These are phyloP conservation scores for Colletotrichum caudatum DNA, from an alignment of 2,329 filamentous ascomycete species.

Conservation along the genomic window DNA sequence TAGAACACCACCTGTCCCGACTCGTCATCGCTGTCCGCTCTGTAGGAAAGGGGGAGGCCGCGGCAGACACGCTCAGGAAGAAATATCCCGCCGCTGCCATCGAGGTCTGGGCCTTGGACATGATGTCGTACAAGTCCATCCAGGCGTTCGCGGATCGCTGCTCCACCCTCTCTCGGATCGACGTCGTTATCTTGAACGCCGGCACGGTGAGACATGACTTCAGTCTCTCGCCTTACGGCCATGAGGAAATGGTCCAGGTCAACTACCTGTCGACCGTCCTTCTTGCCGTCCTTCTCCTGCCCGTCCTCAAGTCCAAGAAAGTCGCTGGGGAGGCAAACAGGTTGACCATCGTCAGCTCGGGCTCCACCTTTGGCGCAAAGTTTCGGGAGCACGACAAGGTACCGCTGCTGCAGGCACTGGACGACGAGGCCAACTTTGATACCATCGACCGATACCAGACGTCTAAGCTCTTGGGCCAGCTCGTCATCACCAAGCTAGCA, in stretches of 20 bases:
- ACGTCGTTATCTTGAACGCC: slow-evolving; percentile 55
- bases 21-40: slow-evolving; percentile 63
- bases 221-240: slow-evolving; percentile 46
- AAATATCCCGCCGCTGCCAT: slow-evolving; percentile 50
- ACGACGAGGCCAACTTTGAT: slow-evolving; percentile 46
- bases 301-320: slow-evolving; percentile 48
- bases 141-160: slow-evolving; percentile 52
- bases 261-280: slow-evolving; percentile 67
- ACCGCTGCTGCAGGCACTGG: slow-evolving; percentile 46
- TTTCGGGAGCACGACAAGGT: slow-evolving; percentile 44
- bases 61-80: slow-evolving; percentile 50
- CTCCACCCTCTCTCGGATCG: slow-evolving; percentile 50
- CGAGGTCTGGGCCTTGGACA: slow-evolving; percentile 58
- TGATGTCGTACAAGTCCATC: slow-evolving; percentile 54
- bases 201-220: slow-evolving; percentile 46
- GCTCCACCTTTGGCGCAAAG: slow-evolving; percentile 43
- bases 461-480: slow-evolving; percentile 50
- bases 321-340: slow-evolving; percentile 40
- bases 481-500: slow-evolving; percentile 52
- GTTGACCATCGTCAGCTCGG: slow-evolving; percentile 51
- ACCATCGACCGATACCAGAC: slow-evolving; percentile 43
- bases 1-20: slow-evolving; percentile 52
- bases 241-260: slow-evolving; percentile 61
- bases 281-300: slow-evolving; percentile 54
- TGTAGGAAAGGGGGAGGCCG: slow-evolving; percentile 55